A percentile compares a stretch with the other conserved stretches of the same genome.
phyloP scores from a whole-genome alignment of 2,329 filamentous ascomycete species.

The Sphaceloma murrayae region DNA sequence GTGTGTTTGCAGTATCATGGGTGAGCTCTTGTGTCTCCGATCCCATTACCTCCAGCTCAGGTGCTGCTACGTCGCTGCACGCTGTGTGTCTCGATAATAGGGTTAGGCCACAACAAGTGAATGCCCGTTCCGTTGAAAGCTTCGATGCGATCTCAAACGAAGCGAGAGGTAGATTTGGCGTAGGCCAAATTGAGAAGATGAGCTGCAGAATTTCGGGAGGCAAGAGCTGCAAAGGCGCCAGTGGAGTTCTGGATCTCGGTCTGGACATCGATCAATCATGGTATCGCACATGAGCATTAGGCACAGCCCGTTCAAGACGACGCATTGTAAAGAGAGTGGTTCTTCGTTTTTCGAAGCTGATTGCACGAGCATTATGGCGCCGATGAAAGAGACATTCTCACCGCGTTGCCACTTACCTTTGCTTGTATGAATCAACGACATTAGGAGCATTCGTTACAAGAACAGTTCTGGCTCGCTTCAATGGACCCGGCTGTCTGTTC shows the following conservation, averaged over 20 bases:
- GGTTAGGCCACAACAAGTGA: constrained; percentile 22
- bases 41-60: constrained; percentile 1
- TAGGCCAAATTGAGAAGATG: constrained; percentile 28
- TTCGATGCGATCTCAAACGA: constrained; percentile 24
- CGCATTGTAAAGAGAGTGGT: too few relatives aligned
- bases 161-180: constrained; percentile 26
- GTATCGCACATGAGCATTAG: constrained; percentile 15
- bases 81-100: constrained; percentile 12
- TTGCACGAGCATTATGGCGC: neutral
- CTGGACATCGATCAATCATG: constrained; percentile 1
- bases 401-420: neutral
- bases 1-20: neutral
- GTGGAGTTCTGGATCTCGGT: constrained; percentile 4
- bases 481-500: neutral
- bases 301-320: constrained; percentile 9
- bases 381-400: too few relatives aligned
- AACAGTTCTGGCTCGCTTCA: neutral
- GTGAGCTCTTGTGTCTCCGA: neutral
- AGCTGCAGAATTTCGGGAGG: constrained; percentile 30
- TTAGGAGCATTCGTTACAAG: too few relatives aligned
- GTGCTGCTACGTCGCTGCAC: constrained; percentile 21
- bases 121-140: constrained; percentile 26
- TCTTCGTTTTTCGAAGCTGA: neutral
- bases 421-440: neutral
- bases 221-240: constrained; percentile 27